Conservation (phyloP, 306 rosid species). For the Lagenaria siceraria region DNA sequence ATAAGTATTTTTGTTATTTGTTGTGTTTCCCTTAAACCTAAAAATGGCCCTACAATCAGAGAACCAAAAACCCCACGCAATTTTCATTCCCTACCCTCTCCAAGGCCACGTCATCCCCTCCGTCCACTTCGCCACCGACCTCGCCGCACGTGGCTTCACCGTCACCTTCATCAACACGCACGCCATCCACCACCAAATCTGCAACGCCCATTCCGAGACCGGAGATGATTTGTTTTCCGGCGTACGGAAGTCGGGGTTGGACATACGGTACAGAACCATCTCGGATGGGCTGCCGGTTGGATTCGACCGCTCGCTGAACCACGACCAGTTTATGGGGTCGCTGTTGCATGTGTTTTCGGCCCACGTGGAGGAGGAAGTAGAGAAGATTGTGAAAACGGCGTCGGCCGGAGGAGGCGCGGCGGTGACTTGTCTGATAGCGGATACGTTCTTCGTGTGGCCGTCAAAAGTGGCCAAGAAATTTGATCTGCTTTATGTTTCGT, state of each 20-base stretch:
- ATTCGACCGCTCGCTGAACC: slow-evolving; percentile 44
- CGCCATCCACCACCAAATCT: slow-evolving; percentile 34
- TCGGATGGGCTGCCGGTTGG: slow-evolving; percentile 45
- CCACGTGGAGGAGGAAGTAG: slow-evolving; percentile 30
- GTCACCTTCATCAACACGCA: slow-evolving; percentile 47
- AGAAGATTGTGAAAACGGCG: slow-evolving; percentile 4
- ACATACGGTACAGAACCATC: slow-evolving; percentile 36
- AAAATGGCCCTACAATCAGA: slow-evolving; percentile 8
- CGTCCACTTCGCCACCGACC: slow-evolving; percentile 42
- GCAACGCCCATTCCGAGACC: slow-evolving; percentile 14
- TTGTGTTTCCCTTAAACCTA: not conserved
- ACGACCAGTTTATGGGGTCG: slow-evolving; percentile 35
- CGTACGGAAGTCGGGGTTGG: slow-evolving; percentile 19
- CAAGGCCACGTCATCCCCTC: slow-evolving; percentile 60
- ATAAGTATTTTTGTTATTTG: no score
- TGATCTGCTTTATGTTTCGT: slow-evolving; percentile 22
- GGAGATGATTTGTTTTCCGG: slow-evolving; percentile 20
- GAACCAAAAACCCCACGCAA: slow-evolving; percentile 25
- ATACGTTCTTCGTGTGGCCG: slow-evolving; percentile 52
- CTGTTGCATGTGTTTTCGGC: slow-evolving; percentile 28
- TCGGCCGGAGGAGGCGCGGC: not conserved
- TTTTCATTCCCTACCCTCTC: slow-evolving; percentile 42
- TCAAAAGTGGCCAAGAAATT: slow-evolving; percentile 31
- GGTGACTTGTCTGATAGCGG: slow-evolving; percentile 32
- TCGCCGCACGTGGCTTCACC: slow-evolving; percentile 42